Evolutionary conservation across 2,329 filamentous ascomycete genomes (phyloP).

Genomic region (Pyrenophora tritici-repentis): DNA sequence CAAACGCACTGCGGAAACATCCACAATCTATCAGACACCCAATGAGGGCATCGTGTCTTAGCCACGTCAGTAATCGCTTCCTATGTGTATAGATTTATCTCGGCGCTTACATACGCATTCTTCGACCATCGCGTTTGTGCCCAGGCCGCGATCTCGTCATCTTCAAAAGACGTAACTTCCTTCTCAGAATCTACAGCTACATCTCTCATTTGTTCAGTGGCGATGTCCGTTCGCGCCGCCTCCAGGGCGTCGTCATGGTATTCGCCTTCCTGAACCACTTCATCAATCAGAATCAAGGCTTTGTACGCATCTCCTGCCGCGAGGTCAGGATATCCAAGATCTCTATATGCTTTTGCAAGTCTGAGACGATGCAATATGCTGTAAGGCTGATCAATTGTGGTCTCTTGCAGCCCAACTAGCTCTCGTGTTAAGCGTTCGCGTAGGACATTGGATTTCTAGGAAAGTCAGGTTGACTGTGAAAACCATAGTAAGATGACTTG

Average conservation of each 20-base stretch:
- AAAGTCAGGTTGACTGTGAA: neutral
- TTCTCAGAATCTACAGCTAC: constrained; percentile 10
- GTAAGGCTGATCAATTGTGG: constrained; percentile 40
- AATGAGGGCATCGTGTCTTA: constrained; percentile 44
- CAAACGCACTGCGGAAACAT: constrained; percentile 69
- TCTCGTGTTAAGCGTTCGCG: constrained; percentile 22
- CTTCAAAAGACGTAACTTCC: neutral
- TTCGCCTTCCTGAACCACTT: constrained; percentile 77
- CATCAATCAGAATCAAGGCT: constrained; percentile 84
- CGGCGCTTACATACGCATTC: constrained; percentile 36
- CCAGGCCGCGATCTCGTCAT: constrained; percentile 24
- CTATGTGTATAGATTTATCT: neutral
- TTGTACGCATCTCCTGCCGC: constrained; percentile 89
- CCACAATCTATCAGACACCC: constrained; percentile 64
- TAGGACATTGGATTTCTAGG: constrained; percentile 2
- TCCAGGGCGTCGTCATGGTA: constrained; percentile 73
- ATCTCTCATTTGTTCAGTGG: constrained; percentile 13
- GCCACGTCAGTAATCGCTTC: constrained; percentile 10
- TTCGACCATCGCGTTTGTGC: constrained; percentile 30
- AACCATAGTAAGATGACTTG: constrained; percentile 2
- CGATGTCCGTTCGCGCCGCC: constrained; percentile 50
- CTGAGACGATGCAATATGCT: constrained; percentile 55
- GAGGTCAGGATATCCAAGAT: constrained; percentile 85
- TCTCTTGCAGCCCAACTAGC: constrained; percentile 32
- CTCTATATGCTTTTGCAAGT: constrained; percentile 71